phyloP scores from a whole-genome alignment of 2,329 filamentous ascomycete species.

The Fusarium metavorans region DNA sequence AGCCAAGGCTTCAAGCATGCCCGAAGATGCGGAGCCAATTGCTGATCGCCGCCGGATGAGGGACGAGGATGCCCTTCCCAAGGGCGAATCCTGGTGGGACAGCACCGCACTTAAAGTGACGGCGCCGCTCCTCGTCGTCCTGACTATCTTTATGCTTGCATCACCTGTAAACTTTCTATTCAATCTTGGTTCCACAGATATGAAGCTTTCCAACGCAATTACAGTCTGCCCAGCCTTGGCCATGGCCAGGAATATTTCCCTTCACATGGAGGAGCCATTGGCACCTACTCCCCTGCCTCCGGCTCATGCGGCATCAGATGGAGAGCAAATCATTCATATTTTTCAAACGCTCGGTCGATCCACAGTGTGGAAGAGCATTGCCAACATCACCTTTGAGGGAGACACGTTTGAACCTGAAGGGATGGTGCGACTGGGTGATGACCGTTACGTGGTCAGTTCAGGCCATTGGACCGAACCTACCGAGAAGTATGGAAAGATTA shows the following conservation, averaged over 20 bases:
- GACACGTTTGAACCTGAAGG: constrained; percentile 63
- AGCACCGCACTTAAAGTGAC: constrained; percentile 28
- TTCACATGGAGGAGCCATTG: constrained; percentile 46
- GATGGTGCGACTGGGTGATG: constrained; percentile 55
- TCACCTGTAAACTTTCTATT: constrained; percentile 23
- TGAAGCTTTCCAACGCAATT: constrained; percentile 33
- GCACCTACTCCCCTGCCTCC: constrained; percentile 51
- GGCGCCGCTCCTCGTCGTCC: constrained; percentile 25
- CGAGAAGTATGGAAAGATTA: constrained; percentile 55
- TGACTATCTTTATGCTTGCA: constrained; percentile 32
- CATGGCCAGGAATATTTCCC: constrained; percentile 50
- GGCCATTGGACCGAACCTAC: constrained; percentile 58
- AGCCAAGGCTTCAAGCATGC: constrained; percentile 12
- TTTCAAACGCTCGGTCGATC: constrained; percentile 53
- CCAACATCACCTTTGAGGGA: constrained; percentile 56
- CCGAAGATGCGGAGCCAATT: constrained; percentile 11
- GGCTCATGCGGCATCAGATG: constrained; percentile 50
- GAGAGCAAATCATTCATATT: constrained; percentile 51
- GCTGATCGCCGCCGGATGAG: neutral
- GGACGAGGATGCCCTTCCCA: neutral
- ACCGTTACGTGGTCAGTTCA: constrained; percentile 59
- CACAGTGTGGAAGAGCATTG: constrained; percentile 57
- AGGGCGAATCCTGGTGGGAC: constrained; percentile 19
- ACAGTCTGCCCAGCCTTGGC: constrained; percentile 32
- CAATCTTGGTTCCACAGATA: constrained; percentile 15